Conservation (phyloP, 192 early-diverging fungal genomes). For the Geosiphon pyriformis region DNA sequence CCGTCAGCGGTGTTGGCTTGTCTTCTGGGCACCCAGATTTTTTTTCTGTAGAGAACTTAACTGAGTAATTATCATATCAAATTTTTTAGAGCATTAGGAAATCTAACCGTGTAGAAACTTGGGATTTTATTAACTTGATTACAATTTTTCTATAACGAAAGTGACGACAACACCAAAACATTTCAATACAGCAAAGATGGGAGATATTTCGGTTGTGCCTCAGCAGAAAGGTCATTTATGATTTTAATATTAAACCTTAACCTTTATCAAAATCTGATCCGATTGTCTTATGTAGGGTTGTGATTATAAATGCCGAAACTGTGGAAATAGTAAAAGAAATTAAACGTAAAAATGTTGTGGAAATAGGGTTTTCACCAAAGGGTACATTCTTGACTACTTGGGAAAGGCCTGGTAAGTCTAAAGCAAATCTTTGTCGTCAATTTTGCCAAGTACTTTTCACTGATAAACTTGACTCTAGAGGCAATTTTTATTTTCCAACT, state of each 20-base stretch:
- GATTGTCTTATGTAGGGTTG: constrained; percentile 43
- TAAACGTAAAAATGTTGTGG: constrained; percentile 60
- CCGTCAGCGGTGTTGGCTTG: constrained; percentile 47
- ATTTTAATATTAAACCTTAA: not conserved
- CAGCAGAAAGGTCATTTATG: constrained; percentile 52
- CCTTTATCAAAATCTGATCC: not conserved
- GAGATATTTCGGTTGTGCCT: constrained; percentile 59
- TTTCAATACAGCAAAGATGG: constrained; percentile 75
- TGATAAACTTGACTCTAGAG: too few species aligned
- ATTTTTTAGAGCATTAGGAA: not conserved
- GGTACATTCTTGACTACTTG: constrained; percentile 88
- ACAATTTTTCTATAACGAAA: constrained; percentile 24
- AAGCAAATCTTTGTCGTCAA: constrained; percentile 12
- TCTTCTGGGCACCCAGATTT: constrained; percentile 49
- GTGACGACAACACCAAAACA: constrained; percentile 42
- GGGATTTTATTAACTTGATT: constrained; percentile 6
- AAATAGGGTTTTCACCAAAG: constrained; percentile 87
- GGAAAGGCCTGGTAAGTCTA: constrained; percentile 67
- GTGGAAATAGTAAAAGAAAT: constrained; percentile 60
- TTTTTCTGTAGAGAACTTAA: constrained; percentile 42
- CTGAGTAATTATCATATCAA: constrained; percentile 38
- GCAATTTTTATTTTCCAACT: too few species aligned
- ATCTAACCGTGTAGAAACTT: constrained; percentile 1
- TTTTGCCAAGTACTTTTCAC: constrained; percentile 24
- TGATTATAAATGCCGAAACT: constrained; percentile 66